A percentile compares a stretch with the other conserved stretches of the same genome.
Evolutionary conservation across 306 rosid species (phyloP).

Genomic region (Comarum palustre): DNA sequence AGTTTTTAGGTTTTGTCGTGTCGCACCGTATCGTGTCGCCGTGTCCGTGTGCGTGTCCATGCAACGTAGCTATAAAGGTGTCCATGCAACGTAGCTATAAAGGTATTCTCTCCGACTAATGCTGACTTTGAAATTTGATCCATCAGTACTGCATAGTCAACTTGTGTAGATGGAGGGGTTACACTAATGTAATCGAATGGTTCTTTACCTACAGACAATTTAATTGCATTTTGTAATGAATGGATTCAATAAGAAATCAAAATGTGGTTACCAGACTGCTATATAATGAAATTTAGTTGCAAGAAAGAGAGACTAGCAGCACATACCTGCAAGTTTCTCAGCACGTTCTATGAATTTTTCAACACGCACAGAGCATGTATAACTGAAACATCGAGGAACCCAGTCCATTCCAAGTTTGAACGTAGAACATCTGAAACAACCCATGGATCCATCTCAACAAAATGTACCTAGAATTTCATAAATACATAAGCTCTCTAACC

Average conservation of each 20-base stretch:
- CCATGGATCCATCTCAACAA: constrained; percentile 99
- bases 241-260: background rate
- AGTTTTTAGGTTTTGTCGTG: no score
- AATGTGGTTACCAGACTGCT: background rate
- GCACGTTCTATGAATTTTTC: constrained; percentile 82
- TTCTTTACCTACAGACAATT: constrained; percentile 49
- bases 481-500: background rate
- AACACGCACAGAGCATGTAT: constrained; percentile 73
- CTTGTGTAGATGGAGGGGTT: constrained; percentile 88
- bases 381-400: constrained; percentile 74
- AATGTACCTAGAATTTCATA: constrained; percentile 63
- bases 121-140: constrained; percentile 66
- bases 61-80: no score
- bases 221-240: constrained; percentile 2
- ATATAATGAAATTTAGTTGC: background rate
- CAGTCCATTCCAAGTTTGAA: constrained; percentile 81
- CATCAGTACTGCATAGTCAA: constrained; percentile 75
- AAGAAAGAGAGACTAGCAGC: constrained; percentile 16
- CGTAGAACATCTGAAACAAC: constrained; percentile 76
- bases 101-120: constrained; percentile 71
- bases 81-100: no score
- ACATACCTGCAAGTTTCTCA: constrained; percentile 61
- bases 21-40: no score
- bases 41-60: no score
- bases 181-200: constrained; percentile 91